Conservation (phyloP, 495 filamentous ascomycete genomes). For the Echria macrotheca region DNA sequence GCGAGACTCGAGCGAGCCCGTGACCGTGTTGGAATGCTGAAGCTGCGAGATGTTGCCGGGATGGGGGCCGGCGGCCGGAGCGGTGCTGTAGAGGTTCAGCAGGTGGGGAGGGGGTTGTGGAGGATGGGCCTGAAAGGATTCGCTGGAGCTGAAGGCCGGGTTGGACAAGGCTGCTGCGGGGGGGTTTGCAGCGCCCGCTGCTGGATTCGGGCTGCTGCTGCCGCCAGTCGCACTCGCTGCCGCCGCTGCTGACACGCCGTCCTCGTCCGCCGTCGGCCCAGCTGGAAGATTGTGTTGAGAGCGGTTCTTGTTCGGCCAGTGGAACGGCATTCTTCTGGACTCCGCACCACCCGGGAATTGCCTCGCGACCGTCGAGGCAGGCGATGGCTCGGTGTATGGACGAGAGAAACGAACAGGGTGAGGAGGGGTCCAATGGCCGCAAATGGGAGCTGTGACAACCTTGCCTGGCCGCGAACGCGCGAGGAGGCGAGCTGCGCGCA, state of each 20-base stretch:
- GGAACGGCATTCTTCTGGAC: conserved; percentile 38
- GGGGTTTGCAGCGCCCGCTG: conserved; percentile 34
- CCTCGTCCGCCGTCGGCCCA: conserved; percentile 31
- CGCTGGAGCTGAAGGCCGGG: conserved; percentile 39
- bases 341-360: neutral
- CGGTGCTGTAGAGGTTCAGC: conserved; percentile 28
- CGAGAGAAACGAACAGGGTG: neutral
- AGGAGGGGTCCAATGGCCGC: no score
- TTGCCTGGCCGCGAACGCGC: no score
- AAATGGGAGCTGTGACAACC: no score
- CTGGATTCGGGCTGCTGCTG: conserved; percentile 8
- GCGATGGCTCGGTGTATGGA: neutral
- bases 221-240: conserved; percentile 17
- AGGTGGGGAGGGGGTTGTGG: conserved; percentile 25
- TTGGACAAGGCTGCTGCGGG: conserved; percentile 42
- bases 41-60: conserved; percentile 19
- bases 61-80: conserved; percentile 16
- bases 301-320: conserved; percentile 43
- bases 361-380: neutral
- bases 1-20: conserved; percentile 23
- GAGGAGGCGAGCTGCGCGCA: neutral
- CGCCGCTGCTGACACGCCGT: conserved; percentile 22
- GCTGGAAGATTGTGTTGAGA: conserved; percentile 47
- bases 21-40: conserved; percentile 34
- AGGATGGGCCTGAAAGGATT: conserved; percentile 40